These are phyloP conservation scores for Hansenula sp. DNA, from an alignment of 1,139 yeast genomes.

Conservation along the genomic window DNA sequence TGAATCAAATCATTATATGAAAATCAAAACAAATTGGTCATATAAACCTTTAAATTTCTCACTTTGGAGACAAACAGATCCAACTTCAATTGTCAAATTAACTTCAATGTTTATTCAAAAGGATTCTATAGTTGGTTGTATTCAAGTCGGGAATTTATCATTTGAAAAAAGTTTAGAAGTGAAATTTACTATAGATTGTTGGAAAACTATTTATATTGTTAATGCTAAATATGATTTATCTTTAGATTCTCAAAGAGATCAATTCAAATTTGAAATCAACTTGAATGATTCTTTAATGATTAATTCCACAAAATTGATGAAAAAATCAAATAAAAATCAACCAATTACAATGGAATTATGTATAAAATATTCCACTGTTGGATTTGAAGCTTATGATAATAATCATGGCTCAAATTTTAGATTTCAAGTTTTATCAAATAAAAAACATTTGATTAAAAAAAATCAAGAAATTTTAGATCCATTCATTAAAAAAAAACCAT, in stretches of 20 bases:
- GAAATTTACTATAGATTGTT: conserved; percentile 49
- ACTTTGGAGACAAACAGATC: conserved; percentile 30
- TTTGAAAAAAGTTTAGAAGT: conserved; percentile 50
- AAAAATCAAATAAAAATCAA: conserved; percentile 4
- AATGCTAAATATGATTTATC: conserved; percentile 45
- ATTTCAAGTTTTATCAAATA: conserved; percentile 13
- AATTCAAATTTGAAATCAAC: conserved; percentile 25
- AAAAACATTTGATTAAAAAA: conserved; percentile 5
- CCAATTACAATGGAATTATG: conserved; percentile 19
- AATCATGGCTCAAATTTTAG: conserved; percentile 18
- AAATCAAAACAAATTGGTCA: not conserved
- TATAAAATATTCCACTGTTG: conserved; percentile 19
- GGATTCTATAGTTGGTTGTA: conserved; percentile 47
- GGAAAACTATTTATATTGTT: conserved; percentile 53
- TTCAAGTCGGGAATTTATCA: conserved; percentile 52
- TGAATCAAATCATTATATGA: no score
- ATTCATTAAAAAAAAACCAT: not conserved
- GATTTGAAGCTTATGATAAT: conserved; percentile 19
- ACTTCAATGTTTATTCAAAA: conserved; percentile 34
- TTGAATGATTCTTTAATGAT: conserved; percentile 19
- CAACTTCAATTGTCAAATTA: conserved; percentile 47
- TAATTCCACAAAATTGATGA: conserved; percentile 10
- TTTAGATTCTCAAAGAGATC: conserved; percentile 48
- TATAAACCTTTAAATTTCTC: not conserved
- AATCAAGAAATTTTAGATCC: not conserved